A percentile compares a stretch with the other conserved stretches of the same genome.
Conservation (phyloP, 805 yeast species). For the Trichomonascus vanleenenianus region DNA sequence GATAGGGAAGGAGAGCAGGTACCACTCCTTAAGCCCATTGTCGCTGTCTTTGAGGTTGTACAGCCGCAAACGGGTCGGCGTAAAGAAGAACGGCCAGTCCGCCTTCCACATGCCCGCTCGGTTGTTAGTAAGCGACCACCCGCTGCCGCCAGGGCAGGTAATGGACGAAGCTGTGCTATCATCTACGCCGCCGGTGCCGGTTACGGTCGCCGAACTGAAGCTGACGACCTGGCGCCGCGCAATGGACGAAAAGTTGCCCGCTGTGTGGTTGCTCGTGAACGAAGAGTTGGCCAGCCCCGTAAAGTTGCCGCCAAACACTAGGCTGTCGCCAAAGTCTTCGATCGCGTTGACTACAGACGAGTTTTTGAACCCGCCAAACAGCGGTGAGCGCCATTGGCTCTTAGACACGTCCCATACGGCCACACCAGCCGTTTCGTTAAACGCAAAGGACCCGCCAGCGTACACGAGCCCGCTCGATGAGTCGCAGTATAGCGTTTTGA, state of each 20-base stretch:
- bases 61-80: conserved; percentile 67
- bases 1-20: conserved; percentile 70
- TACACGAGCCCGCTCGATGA: conserved; percentile 43
- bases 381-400: conserved; percentile 38
- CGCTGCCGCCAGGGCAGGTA: conserved; percentile 46
- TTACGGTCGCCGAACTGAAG: conserved; percentile 19
- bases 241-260: conserved; percentile 40
- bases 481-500: conserved; percentile 44
- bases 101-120: conserved; percentile 62
- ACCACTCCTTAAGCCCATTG: conserved; percentile 48
- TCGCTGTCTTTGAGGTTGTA: conserved; percentile 49
- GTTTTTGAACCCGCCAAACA: conserved; percentile 70
- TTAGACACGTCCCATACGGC: conserved; percentile 52
- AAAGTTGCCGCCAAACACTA: conserved; percentile 79
- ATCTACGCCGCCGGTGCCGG: conserved; percentile 17
- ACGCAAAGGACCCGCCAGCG: conserved; percentile 72
- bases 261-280: conserved; percentile 24
- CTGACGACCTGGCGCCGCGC: conserved; percentile 35
- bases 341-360: conserved; percentile 58
- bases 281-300: conserved; percentile 46
- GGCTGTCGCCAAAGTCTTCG: conserved; percentile 34
- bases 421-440: conserved; percentile 46
- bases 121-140: conserved; percentile 47
- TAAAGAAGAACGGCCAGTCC: conserved; percentile 44
- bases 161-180: conserved; percentile 26